Evolutionary conservation across 2,329 filamentous ascomycete species (phyloP), one percentile per base, ranked within the genome.

Genomic region (Botrytis hyacinthi): DNA sequence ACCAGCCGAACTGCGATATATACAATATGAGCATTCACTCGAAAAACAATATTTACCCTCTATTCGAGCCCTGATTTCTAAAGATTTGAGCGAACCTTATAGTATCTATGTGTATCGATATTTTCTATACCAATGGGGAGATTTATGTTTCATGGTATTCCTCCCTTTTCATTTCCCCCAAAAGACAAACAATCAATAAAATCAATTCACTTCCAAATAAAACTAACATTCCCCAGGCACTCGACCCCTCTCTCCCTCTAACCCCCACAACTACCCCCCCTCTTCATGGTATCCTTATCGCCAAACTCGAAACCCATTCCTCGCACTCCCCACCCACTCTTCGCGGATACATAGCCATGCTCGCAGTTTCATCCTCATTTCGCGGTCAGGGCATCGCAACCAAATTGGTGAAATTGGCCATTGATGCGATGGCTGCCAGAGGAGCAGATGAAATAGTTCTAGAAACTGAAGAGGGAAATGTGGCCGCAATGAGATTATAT

Each of bases 71-170:
- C 85, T 99, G 80, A 99, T 99, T 80, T 96, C 95, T 62, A 97
- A 95, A 80, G 96, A 98, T 81, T 87, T 99, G 68, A 98, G 95
- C 78, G 96, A 99, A 83, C 96, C 96, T 1, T 99, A 99, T 83
- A 98, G 95, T 84, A 98, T 99, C 81, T 99, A 99, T 84, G 96
- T 99, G 74, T 99, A 98, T 83, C 91, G 96, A 46, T 99, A 99
- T 82, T 99, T 99, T 80, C 86, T 99, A 29, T 97, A 97, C 81
- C 94, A 98, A 87, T 99, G 96, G 96, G 93, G 93, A 8, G 92
- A 98, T 80, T 85, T 99, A n/a, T 99, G 96, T 83, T 98, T 94
- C 83, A 93, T 98, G 90, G 94, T 95, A 84, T 48, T 29, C 61
- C 51, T 16, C 26, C 42, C 37, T 46, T 62, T 40, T 61, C 29